These are phyloP conservation scores for Suhomyces kilbournensis DNA, from an alignment of 805 yeast species.

Conservation along the genomic window DNA sequence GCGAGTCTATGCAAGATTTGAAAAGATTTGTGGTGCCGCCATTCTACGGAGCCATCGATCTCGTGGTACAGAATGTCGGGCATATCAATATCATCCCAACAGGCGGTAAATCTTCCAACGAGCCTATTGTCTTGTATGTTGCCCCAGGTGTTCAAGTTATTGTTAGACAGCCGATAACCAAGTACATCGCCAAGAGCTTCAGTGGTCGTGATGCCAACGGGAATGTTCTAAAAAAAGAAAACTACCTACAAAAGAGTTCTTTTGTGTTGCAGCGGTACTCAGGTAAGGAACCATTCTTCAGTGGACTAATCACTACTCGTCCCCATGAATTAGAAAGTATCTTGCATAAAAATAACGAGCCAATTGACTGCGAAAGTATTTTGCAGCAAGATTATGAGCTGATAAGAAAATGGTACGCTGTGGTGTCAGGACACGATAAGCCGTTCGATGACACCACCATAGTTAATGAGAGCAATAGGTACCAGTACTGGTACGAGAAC, in stretches of 20 bases:
- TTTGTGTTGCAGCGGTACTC: conserved; percentile 19
- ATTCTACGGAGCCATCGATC: conserved; percentile 63
- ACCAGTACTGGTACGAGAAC: conserved; percentile 11
- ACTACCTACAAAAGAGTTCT: conserved; percentile 15
- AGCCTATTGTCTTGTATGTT: conserved; percentile 41
- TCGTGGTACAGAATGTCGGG: conserved; percentile 66
- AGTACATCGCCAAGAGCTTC: conserved; percentile 36
- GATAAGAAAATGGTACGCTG: conserved; percentile 7
- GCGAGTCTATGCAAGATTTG: conserved; percentile 22
- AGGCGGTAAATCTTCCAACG: conserved; percentile 32
- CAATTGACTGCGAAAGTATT: not conserved
- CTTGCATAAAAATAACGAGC: not conserved
- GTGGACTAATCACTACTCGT: conserved; percentile 7
- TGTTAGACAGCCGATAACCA: conserved; percentile 51
- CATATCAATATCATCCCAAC: conserved; percentile 60
- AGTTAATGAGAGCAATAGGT: conserved; percentile 3
- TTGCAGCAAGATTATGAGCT: conserved; percentile 1
- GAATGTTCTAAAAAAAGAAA: conserved; percentile 19
- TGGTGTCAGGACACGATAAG: not conserved
- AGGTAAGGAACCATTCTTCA: conserved; percentile 14
- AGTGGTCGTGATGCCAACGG: conserved; percentile 27
- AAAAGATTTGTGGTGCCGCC: conserved; percentile 57
- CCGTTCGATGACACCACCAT: conserved; percentile 1
- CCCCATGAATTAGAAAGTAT: not conserved
- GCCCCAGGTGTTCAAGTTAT: conserved; percentile 55